phyloP scores from a whole-genome alignment of 371 early-diverging fungal genomes.

The Actinomortierella wolfii region DNA sequence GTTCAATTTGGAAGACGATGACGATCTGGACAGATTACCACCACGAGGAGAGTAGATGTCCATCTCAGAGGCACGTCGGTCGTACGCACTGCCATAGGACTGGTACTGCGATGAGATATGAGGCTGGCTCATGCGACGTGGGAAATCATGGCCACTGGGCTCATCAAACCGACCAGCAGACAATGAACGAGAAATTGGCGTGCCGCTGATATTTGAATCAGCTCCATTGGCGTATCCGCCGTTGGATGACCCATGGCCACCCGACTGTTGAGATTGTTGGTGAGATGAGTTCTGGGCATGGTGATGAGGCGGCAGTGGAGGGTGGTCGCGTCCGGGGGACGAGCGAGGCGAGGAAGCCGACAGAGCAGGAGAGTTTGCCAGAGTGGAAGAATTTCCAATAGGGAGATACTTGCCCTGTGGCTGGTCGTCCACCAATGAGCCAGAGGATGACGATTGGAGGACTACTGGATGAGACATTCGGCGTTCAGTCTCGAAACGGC shows the following conservation, averaged over 20 bases:
- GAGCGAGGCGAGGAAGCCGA: constrained; percentile 18
- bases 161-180: constrained; percentile 14
- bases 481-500: constrained; percentile 8
- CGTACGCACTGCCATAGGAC: constrained; percentile 18
- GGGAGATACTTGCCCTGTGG: constrained; percentile 8
- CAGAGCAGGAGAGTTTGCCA: constrained; percentile 8
- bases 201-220: too few species aligned
- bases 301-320: neutral
- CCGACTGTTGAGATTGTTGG: neutral
- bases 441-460: constrained; percentile 9
- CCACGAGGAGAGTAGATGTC: constrained; percentile 20
- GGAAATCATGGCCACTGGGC: constrained; percentile 2
- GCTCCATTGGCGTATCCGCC: too few species aligned
- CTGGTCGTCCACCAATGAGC: neutral
- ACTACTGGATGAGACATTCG: constrained; percentile 32
- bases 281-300: neutral
- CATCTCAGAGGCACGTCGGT: constrained; percentile 23
- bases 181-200: too few species aligned
- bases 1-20: constrained; percentile 1
- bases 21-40: constrained; percentile 14
- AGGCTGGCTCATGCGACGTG: constrained; percentile 42
- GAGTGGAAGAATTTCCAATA: neutral
- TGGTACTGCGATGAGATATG: constrained; percentile 17
- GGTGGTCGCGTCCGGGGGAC: constrained; percentile 21
- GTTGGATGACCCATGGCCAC: neutral